Conservation (phyloP, 2,329 filamentous ascomycete species). For the Hypoxylon sp. region DNA sequence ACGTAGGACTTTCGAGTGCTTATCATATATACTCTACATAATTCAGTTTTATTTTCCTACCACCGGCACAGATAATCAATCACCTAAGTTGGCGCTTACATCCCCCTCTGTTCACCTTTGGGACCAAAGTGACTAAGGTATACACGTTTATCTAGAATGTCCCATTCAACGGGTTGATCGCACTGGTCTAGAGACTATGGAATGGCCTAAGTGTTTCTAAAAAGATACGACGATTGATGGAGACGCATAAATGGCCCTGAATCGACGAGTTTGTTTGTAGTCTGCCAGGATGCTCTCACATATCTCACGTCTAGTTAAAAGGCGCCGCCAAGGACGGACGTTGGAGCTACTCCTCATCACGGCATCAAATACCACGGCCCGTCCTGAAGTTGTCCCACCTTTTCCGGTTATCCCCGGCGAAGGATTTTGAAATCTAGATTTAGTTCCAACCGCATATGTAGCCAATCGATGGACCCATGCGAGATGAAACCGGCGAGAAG, state of each 20-base stretch:
- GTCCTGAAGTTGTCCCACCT: not conserved
- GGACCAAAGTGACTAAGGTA: too few relatives aligned
- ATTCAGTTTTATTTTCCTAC: not conserved
- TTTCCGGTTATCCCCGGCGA: not conserved
- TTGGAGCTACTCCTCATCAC: not conserved
- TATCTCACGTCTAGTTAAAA: not conserved
- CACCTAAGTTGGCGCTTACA: too few relatives aligned
- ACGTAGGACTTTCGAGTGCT: not conserved
- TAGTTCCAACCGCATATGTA: not conserved
- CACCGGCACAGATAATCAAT: not conserved
- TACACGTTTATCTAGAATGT: too few relatives aligned
- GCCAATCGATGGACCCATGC: not conserved
- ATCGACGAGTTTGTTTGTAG: not conserved
- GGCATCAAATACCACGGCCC: not conserved
- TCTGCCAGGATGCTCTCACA: not conserved
- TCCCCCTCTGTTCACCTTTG: too few relatives aligned
- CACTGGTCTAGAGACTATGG: too few relatives aligned
- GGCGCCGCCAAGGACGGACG: not conserved
- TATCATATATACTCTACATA: not conserved
- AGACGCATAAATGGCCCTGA: not conserved
- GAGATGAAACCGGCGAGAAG: slow-evolving; percentile 2
- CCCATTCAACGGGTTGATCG: too few relatives aligned
- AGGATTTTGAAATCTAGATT: not conserved
- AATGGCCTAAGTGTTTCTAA: not conserved
- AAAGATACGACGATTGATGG: not conserved